phyloP scores from a whole-genome alignment of 768 basidiomycete genomes.

The Auricularia auricula-judae region DNA sequence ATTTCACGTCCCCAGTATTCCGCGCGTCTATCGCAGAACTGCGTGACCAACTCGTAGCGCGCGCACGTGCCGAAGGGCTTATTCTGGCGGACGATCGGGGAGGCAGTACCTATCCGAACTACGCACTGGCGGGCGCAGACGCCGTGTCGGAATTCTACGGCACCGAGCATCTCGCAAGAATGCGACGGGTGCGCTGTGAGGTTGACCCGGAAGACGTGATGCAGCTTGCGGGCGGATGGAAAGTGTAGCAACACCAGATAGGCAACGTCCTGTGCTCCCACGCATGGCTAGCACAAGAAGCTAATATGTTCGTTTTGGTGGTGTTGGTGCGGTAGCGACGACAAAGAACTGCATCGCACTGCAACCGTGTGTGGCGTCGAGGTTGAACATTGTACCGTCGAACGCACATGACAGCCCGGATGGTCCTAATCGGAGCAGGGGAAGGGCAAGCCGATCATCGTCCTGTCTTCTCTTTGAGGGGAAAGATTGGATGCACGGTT shows the following conservation, averaged over 20 bases:
- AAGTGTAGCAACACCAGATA: constrained; percentile 4
- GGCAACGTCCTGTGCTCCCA: too few species aligned
- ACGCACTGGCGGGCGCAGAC: constrained; percentile 10
- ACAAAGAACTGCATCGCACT: too few species aligned
- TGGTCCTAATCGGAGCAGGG: too few species aligned
- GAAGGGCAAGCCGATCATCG: too few species aligned
- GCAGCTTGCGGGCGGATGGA: constrained; percentile 13
- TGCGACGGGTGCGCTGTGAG: constrained; percentile 4
- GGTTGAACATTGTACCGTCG: too few species aligned
- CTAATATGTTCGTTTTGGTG: too few species aligned
- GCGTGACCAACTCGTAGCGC: constrained; percentile 1
- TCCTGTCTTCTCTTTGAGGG: too few species aligned
- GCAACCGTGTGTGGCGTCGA: too few species aligned
- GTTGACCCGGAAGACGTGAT: constrained; percentile 12
- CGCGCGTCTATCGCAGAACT: background rate
- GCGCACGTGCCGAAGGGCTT: constrained; percentile 9
- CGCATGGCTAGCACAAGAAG: too few species aligned
- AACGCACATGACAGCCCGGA: too few species aligned
- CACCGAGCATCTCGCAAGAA: constrained; percentile 4
- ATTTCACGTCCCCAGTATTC: background rate
- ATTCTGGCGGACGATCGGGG: background rate
- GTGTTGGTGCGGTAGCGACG: too few species aligned
- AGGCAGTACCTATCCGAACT: constrained; percentile 11
- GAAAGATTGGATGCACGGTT: too few species aligned
- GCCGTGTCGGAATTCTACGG: constrained; percentile 10